Evolutionary conservation across 2,329 filamentous ascomycete species (phyloP), one percentile per base, ranked within the genome.

Genomic region (Ceratocystis diversiconidia): DNA sequence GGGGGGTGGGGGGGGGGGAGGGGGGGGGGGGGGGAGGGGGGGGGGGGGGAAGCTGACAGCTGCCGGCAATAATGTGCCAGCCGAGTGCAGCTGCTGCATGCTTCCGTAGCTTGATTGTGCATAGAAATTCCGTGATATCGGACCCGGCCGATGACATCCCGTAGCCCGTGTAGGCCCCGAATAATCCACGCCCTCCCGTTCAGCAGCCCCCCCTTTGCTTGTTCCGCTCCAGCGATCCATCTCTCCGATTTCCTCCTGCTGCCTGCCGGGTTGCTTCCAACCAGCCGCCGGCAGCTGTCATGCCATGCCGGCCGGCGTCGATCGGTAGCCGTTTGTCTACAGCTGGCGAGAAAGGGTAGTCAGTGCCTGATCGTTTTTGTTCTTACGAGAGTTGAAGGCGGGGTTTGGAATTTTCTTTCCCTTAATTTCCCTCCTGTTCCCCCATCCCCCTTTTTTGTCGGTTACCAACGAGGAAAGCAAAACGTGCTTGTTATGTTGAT

Each of bases 201-300:
- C 12, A 12, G 8, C 8, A 10, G 32, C 46, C 17, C 46, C 1
- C 7, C n/a, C 48, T 7, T n/a, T 48, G 3, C 36, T 15, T 41
- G 3, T 15, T 52, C n/a, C 22, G 22, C 17, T 5, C 1, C 12
- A 48, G 6, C 28, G 22, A 25, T 2, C 55, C 12, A 32, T 19
- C 30, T 30, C 48, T 19, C 36, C 44, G 28, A 28, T 44, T 61
- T 36, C 36, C 12, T 52, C 12, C 46, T n/a, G 10, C 4, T 30
- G 25, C 12, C 17, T 57, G 28, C 30, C 55, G 28, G 25, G 4
- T 15, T 6, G 22, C 19, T 17, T 28, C 22, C 6, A 57, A 57
- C 55, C 55, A 59, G 55, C 55, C 55, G 55, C 55, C 55, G 55
- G 55, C 55, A 59, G 55, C 55, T 59, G 55, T 22, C 55, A 59